Conservation (phyloP, 768 basidiomycete genomes). For the Rhizopogon vinicolor region DNA sequence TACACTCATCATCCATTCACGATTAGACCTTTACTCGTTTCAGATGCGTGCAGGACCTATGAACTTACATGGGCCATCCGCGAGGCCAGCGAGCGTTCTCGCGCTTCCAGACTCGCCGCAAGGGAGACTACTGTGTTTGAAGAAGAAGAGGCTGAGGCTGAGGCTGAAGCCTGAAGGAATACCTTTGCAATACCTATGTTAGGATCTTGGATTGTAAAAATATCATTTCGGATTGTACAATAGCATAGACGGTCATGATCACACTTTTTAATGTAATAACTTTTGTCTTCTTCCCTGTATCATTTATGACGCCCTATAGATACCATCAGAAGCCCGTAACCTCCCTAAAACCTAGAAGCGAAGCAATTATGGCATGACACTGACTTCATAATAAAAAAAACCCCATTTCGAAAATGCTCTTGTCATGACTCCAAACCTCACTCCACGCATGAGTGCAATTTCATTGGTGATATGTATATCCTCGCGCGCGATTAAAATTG, state of each 20-base stretch:
- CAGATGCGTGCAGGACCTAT: constrained; percentile 85
- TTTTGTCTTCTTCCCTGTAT: background rate
- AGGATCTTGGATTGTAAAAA: background rate
- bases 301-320: constrained; percentile 25
- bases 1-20: background rate
- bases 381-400: constrained; percentile 47
- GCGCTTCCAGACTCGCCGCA: constrained; percentile 39
- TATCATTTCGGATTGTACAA: background rate
- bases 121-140: constrained; percentile 22
- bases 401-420: constrained; percentile 42
- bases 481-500: constrained; percentile 10
- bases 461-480: no score
- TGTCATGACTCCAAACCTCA: constrained; percentile 41
- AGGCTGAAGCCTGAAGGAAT: constrained; percentile 12
- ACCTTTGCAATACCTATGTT: background rate
- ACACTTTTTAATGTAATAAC: background rate
- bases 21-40: constrained; percentile 1
- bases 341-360: constrained; percentile 15
- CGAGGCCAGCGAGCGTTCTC: constrained; percentile 66
- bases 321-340: constrained; percentile 33
- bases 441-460: constrained; percentile 22
- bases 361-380: constrained; percentile 4
- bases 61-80: constrained; percentile 95
- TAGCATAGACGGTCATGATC: background rate
- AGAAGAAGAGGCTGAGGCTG: constrained; percentile 24